Base-by-base conservation (phyloP, 2,329 filamentous ascomycete genomes). In the Sclerotinia borealis region DNA sequence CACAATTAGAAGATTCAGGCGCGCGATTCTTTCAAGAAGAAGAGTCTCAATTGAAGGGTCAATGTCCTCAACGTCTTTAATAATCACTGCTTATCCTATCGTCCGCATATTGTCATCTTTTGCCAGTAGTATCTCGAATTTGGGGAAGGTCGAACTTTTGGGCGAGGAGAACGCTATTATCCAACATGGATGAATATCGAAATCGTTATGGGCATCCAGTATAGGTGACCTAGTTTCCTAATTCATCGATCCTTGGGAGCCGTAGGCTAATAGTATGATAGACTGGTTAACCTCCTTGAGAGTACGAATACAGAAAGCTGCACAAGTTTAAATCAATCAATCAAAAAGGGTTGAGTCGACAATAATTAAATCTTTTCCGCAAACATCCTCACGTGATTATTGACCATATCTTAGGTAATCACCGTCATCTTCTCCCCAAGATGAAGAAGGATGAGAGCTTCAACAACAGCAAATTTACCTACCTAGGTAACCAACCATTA, bases 401-500 rank as follows among this genome's bases (percentile, higher is more conserved):
- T 45, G 29, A 45, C 15, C 15, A 45, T 17, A 19, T 48, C 54
- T 58, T 58, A 58, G n/a, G 54, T 58, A 58, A 58, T 58, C 54
- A 58, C 54, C 54, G 54, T 58, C 54, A 58, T 58, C 41, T 45
- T 45, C 34, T 19, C 25, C 50, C 50, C n/a, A n/a, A 34, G 29
- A 50, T 9, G 25, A n/a, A n/a, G n/a, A n/a, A n/a, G n/a, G n/a
- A n/a, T n/a, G n/a, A n/a, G n/a, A 37, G 9, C 17, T 27, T 39
- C 36, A 43, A 22, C 19, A 54, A 39, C 48, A 36, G 34, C 49
- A 25, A 22, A 13, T 11, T 51, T 19, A 27, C 29, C n/a, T 31
- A 4, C 10, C n/a, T n/a, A n/a, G n/a, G n/a, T n/a, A n/a, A n/a
- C n/a, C n/a, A 45, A 47, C 10, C 13, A 27, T 37, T 37, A 37